phyloP scores from a whole-genome alignment of 805 yeast species.

The Millerago galiae region DNA sequence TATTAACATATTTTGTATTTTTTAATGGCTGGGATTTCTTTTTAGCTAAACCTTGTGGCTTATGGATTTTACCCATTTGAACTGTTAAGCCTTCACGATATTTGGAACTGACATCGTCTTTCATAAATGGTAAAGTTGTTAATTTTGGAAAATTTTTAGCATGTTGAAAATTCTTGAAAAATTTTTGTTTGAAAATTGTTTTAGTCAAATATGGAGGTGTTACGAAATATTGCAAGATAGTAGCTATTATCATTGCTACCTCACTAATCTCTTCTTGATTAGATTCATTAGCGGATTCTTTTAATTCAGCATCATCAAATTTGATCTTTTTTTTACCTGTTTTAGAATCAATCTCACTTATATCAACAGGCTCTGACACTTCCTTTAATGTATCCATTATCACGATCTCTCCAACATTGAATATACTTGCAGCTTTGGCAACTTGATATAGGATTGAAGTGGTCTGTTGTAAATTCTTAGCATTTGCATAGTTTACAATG shows the following conservation, averaged over 20 bases:
- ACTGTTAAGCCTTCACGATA: slow-evolving; percentile 57
- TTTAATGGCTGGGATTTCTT: slow-evolving; percentile 46
- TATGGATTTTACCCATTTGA: slow-evolving; percentile 31
- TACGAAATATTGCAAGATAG: slow-evolving; percentile 69
- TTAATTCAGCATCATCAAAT: slow-evolving; percentile 26
- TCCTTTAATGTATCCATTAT: slow-evolving; percentile 47
- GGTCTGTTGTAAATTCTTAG: slow-evolving; percentile 63
- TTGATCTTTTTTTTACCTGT: slow-evolving; percentile 24
- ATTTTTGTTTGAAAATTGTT: slow-evolving; percentile 47
- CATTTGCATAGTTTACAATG: slow-evolving; percentile 45
- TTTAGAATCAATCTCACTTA: slow-evolving; percentile 19
- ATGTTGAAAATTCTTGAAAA: slow-evolving; percentile 43
- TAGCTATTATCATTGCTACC: slow-evolving; percentile 51
- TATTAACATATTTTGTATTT: slow-evolving; percentile 67
- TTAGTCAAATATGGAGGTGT: slow-evolving; percentile 79
- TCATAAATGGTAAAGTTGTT: slow-evolving; percentile 71
- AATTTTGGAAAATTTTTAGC: slow-evolving; percentile 70
- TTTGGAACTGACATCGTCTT: slow-evolving; percentile 31
- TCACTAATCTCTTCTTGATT: slow-evolving; percentile 20
- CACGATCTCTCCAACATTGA: slow-evolving; percentile 67
- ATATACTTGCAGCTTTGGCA: slow-evolving; percentile 67
- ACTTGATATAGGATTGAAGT: slow-evolving; percentile 72
- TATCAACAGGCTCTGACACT: slow-evolving; percentile 13
- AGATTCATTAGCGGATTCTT: slow-evolving; percentile 8
- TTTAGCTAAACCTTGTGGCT: slow-evolving; percentile 21